phyloP scores from a whole-genome alignment of 257 asterid genomes.

The Nicotiana benthamiana region DNA sequence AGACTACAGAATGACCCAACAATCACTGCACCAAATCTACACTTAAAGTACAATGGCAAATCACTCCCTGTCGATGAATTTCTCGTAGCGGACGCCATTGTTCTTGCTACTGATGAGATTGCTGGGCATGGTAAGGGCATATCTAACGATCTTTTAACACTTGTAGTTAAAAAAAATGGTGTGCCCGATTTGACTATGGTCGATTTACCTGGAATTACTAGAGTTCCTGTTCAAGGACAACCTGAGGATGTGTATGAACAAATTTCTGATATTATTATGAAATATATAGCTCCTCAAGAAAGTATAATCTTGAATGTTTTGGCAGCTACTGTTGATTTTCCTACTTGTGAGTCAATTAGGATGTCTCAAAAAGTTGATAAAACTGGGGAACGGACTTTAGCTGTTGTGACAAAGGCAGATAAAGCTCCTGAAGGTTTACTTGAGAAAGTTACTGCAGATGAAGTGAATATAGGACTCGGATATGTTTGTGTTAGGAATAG shows the following conservation, averaged over 20 bases:
- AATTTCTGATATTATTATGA: background rate
- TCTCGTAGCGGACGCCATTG: too few relatives aligned
- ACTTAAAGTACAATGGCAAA: too few relatives aligned
- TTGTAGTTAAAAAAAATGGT: too few relatives aligned
- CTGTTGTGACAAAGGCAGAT: constrained; percentile 7
- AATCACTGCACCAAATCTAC: too few relatives aligned
- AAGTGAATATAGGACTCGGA: background rate
- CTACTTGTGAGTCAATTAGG: background rate
- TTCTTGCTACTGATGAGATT: too few relatives aligned
- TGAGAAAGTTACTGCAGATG: background rate
- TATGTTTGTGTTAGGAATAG: constrained; percentile 6
- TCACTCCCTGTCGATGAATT: too few relatives aligned
- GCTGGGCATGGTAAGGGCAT: too few relatives aligned
- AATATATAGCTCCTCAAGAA: background rate
- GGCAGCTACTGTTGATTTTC: background rate
- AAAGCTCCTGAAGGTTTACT: background rate
- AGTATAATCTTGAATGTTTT: constrained; percentile 5
- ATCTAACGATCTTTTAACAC: too few relatives aligned
- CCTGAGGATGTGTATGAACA: background rate
- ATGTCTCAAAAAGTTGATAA: constrained; percentile 3
- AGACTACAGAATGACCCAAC: background rate
- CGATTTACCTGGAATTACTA: background rate
- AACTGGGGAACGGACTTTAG: background rate
- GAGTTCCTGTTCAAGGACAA: constrained; percentile 4
- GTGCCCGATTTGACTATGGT: too few relatives aligned